These are phyloP conservation scores for Annona cherimola DNA, from an alignment of 164 flowering plant genomes.

Conservation along the genomic window DNA sequence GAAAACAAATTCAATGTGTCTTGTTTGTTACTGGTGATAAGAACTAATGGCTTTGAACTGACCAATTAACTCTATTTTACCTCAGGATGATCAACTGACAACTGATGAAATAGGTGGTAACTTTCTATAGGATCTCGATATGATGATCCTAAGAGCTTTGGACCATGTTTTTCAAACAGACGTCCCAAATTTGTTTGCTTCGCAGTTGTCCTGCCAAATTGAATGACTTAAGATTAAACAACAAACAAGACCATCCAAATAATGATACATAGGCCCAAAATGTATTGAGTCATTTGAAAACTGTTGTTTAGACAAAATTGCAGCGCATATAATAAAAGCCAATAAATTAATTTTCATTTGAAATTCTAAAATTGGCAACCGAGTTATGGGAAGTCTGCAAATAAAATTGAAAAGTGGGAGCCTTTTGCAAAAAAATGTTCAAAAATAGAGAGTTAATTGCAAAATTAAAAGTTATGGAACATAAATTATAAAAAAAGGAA, in stretches of 20 bases:
- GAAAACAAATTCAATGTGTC: too few relatives aligned
- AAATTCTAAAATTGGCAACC: too few relatives aligned
- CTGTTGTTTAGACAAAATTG: too few relatives aligned
- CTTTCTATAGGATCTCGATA: constrained; percentile 86
- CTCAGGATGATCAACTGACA: constrained; percentile 73
- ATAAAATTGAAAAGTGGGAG: too few relatives aligned
- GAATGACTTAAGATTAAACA: background rate
- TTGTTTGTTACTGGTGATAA: background rate
- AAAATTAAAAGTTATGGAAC: too few relatives aligned
- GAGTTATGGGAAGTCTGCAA: too few relatives aligned
- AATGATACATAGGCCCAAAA: background rate
- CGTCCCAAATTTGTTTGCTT: constrained; percentile 62
- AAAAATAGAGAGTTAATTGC: too few relatives aligned
- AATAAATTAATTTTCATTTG: too few relatives aligned
- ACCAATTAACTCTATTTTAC: constrained; percentile 20
- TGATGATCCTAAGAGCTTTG: constrained; percentile 51
- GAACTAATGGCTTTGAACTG: background rate
- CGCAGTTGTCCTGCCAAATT: constrained; percentile 41
- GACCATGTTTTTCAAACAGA: constrained; percentile 65
- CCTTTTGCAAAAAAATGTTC: too few relatives aligned
- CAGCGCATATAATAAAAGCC: too few relatives aligned
- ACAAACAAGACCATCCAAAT: background rate
- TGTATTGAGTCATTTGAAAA: too few relatives aligned
- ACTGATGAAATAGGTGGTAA: constrained; percentile 56
- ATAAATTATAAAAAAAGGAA: too few relatives aligned